phyloP scores from a whole-genome alignment of 129 eudicot genomes.

The Pseudognaphalium luteoalbum region DNA sequence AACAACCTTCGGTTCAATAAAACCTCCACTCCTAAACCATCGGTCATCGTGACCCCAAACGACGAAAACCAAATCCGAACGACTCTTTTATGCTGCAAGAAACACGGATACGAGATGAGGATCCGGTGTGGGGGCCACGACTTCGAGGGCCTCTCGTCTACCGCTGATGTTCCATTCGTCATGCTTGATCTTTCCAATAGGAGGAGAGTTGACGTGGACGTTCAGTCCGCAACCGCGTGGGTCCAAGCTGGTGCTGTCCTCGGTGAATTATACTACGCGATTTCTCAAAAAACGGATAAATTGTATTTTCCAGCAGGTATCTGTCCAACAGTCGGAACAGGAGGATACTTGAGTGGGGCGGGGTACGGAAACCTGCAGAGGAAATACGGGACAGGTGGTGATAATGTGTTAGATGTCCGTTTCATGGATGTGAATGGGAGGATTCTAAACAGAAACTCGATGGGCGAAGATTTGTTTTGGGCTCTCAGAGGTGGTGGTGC shows the following conservation, averaged over 20 bases:
- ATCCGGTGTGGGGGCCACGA: background rate
- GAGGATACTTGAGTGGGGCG: background rate
- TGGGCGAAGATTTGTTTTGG: slow-evolving; percentile 4
- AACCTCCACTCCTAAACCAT: slow-evolving; percentile 1
- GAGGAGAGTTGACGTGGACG: background rate
- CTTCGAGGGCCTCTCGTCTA: background rate
- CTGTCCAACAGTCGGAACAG: background rate
- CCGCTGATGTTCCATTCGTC: background rate
- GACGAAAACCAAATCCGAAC: background rate
- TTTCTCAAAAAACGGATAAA: background rate
- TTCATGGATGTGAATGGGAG: background rate
- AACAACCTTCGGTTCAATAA: background rate
- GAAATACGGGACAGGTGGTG: background rate
- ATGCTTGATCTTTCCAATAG: background rate
- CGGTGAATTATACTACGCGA: background rate
- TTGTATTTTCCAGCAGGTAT: background rate
- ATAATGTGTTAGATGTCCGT: background rate
- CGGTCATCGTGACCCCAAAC: background rate
- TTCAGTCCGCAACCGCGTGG: background rate
- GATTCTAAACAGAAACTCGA: background rate
- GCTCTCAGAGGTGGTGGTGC: slow-evolving; percentile 2
- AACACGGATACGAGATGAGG: background rate
- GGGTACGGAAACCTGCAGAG: background rate
- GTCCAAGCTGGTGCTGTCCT: background rate
- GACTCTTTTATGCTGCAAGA: background rate